Evolutionary conservation across 1,139 yeast genomes (phyloP).

Genomic region (Hyphopichia wangnamkhiaoensis): DNA sequence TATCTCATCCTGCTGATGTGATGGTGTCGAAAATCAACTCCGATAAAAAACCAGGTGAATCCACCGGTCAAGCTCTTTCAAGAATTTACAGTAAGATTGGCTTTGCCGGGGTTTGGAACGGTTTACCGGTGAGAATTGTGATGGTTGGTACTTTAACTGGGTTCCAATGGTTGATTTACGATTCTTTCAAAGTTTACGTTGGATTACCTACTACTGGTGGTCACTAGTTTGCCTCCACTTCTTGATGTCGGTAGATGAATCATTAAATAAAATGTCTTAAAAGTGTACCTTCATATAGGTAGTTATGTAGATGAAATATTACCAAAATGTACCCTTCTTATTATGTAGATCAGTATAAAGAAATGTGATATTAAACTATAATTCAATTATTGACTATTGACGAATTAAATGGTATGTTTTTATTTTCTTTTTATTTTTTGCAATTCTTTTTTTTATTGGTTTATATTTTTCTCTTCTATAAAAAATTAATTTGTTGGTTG

Average conservation of each 20-base stretch:
- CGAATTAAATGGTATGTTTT: no score
- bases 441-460: no score
- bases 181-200: constrained; percentile 85
- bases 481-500: not conserved
- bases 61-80: constrained; percentile 62
- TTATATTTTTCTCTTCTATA: not conserved
- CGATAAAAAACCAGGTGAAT: constrained; percentile 67
- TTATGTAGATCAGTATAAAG: no score
- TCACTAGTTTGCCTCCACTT: no score
- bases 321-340: no score
- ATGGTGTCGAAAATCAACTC: constrained; percentile 91
- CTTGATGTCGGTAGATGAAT: not conserved
- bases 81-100: constrained; percentile 84
- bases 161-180: constrained; percentile 94
- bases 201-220: constrained; percentile 94
- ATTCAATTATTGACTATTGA: no score
- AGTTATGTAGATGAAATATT: no score
- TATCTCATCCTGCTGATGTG: constrained; percentile 96
- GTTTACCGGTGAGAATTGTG: constrained; percentile 87
- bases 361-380: no score
- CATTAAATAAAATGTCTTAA: no score
- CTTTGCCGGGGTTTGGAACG: constrained; percentile 90
- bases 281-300: no score
- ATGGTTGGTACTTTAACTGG: constrained; percentile 98
- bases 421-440: no score